Percentiles rank a stretch among this genome's conserved stretches.
These are phyloP conservation scores for Fusarium camptoceras DNA, from an alignment of 2,329 filamentous ascomycete species.

Conservation along the genomic window DNA sequence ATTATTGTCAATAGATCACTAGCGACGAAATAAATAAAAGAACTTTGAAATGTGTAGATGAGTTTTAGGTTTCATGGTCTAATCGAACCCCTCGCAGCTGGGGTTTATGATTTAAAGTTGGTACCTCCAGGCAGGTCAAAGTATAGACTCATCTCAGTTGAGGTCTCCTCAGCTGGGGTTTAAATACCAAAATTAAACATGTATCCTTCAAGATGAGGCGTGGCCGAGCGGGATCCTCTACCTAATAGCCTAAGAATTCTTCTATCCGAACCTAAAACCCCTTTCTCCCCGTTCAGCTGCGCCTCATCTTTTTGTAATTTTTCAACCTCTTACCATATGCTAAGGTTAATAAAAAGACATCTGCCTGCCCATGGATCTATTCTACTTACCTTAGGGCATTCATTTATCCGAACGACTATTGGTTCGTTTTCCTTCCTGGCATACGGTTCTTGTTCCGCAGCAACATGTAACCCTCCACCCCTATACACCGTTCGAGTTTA, in stretches of 20 bases:
- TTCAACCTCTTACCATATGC: not conserved
- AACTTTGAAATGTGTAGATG: not conserved
- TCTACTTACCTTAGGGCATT: fast-evolving
- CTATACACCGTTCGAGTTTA: not conserved
- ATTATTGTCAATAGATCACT: not conserved
- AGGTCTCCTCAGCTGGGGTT: not conserved
- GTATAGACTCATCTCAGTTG: not conserved
- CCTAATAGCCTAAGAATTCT: not conserved
- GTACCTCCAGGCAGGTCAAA: not conserved
- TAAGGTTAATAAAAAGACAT: not conserved
- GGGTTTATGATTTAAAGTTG: not conserved
- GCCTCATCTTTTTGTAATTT: not conserved
- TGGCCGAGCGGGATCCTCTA: not conserved
- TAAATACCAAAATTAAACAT: not conserved
- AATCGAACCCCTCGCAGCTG: not conserved
- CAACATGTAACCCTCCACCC: too few species aligned
- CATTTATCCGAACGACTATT: fast-evolving
- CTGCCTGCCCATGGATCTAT: not conserved
- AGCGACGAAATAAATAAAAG: not conserved
- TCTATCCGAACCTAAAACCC: not conserved
- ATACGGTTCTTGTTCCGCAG: not conserved
- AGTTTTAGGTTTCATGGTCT: not conserved
- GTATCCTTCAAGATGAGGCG: not conserved
- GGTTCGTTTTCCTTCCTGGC: not conserved
- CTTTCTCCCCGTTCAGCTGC: not conserved